Base-by-base conservation (phyloP, 805 yeast species). In the Candida peoriensis region DNA sequence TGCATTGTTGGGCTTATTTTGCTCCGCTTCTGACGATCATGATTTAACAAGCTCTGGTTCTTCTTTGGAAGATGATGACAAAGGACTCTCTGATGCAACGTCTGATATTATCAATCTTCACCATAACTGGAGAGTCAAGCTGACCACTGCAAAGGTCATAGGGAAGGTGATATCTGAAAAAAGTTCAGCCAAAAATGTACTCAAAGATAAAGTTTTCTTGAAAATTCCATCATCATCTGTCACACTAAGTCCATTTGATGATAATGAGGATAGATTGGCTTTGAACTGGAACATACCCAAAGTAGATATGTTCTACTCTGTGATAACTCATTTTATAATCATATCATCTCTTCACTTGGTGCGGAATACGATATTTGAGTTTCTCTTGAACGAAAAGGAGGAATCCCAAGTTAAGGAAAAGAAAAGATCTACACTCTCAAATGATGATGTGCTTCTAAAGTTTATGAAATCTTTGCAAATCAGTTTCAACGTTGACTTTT, bases 341-440 rank as follows among this genome's bases (percentile, higher is more conserved):
- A 48, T 70, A 4, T 71, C 79, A 0, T 57, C 71, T 2, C 36
- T 66, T 8, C 70, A 66, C 42, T 55, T 75, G 4, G 42, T 75
- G 15, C 61, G 64, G 33, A 69, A 69, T 44, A 66, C 70, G 8
- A 24, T 63, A 33, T 43, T 52, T 38, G 43, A 55, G 37, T 40
- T 43, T 37, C 28, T 43, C 31, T 24, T 42, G 34, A 17, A 47
- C 11, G 43, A 36, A 10, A 58, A 54, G 3, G 33, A 46, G 9
- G 36, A 42, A 11, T 4, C 18, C 11, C 7, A 18, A 15, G 11
- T n/a, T 8, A 14, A 15, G 14, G 41, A 47, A 22, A 37, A 36
- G 12, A 44, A 52, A 25, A 37, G 37, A 14, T 48, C 48, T 20
- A 20, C 12, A 15, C 40, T n/a, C 25, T 30, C 38, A 13, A 48